Base-by-base conservation (phyloP, 225 moss, liverwort and hornwort species). In the Bryum argenteum region DNA sequence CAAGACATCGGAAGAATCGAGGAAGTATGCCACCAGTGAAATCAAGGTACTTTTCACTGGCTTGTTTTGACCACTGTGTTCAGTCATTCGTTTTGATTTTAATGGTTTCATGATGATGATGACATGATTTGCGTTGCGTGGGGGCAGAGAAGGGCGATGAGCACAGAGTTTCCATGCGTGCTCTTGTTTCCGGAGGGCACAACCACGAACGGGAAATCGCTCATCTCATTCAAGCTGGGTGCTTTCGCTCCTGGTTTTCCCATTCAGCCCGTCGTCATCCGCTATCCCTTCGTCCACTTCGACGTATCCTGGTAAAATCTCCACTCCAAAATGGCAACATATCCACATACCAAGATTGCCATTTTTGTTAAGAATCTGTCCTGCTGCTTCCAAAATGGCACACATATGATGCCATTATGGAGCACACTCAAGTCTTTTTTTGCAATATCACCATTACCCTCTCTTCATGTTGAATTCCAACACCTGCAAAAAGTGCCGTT, bases 101-200 rank as follows among this genome's bases (percentile, higher is more conserved):
- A 17, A 10, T 33, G 48, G 15, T 41, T 57, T 26, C 4, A 26
- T 26, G 2, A 58, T 13, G 8, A 2, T 19, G 20, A 3, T 22
- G 6, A 22, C 11, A 9, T 3, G 11, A 9, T 58, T 4, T 2
- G 4, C 4, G 2, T 26, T 2, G 2, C 2, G 33, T 33, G 33
- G 33, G 45, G 83, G 74, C 89, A 96, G 95, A 88, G 80, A 71
- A 88, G 84, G 70, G 95, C 93, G 9, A 61, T 69, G 8, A 82
- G 84, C 70, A 74, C 70, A 59, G 89, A 82, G 3, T 93, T 85
- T 58, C 91, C 93, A 14, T 63, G 81, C 9, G 96, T 96, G 72
- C 73, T 96, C 2, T 75, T 96, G 73, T 96, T 96, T 85, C 96
- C 91, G 3, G 96, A 96, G 82, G 93, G 91, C 23, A 93, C 96